phyloP scores from a whole-genome alignment of 352 stramenopile species.

The Poterioochromonas sp. region DNA sequence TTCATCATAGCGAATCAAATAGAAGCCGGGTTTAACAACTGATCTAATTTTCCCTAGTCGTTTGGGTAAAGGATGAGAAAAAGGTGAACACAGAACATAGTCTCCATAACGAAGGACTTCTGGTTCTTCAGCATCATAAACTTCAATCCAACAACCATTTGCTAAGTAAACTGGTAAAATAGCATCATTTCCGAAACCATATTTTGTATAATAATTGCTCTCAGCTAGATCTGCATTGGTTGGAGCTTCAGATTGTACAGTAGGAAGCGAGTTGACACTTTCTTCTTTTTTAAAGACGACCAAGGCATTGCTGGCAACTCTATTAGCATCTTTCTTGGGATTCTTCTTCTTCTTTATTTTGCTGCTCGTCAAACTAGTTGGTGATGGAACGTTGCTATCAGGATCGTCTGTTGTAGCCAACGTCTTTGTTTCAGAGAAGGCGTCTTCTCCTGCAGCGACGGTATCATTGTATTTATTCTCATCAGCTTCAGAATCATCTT shows the following conservation, averaged over 20 bases:
- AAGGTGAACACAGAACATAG: neutral
- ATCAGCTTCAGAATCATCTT: neutral
- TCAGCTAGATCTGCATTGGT: neutral
- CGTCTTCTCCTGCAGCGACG: neutral
- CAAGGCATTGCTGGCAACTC: neutral
- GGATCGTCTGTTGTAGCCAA: neutral
- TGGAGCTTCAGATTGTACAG: neutral
- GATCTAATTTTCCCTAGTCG: neutral
- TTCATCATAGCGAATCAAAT: neutral
- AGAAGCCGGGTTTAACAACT: neutral
- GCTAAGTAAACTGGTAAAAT: neutral
- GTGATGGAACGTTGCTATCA: neutral
- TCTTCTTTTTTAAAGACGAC: neutral
- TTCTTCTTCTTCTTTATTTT: neutral
- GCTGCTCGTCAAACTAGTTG: neutral
- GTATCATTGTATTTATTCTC: neutral
- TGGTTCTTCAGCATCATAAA: slow-evolving; percentile 14
- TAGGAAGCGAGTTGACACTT: neutral
- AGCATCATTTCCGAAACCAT: too few species aligned
- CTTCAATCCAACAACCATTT: slow-evolving; percentile 8
- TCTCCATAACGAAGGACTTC: neutral
- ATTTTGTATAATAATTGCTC: neutral
- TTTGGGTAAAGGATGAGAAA: neutral
- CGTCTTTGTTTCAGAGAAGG: neutral
- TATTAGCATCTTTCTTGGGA: neutral